Evolutionary conservation across 1,139 yeast genomes (phyloP), one percentile per base, ranked within the genome.

Genomic region (Blastobotrys serpentis): DNA sequence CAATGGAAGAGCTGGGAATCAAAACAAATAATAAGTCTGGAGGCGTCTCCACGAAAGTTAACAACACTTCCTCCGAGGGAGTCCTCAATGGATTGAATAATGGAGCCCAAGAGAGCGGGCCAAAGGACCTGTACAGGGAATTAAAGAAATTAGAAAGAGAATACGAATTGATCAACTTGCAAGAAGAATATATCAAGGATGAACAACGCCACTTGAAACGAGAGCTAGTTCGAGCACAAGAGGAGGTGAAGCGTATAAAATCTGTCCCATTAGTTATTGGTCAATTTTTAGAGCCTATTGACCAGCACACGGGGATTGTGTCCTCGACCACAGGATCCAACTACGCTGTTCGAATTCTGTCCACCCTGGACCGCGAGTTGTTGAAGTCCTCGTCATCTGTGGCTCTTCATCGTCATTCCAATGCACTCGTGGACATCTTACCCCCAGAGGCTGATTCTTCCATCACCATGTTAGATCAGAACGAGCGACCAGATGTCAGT

Each of bases 401-500:
- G 42, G 98, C 98, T 1, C 77, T 94, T 60, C 98, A 94, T 68
- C 95, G 98, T 66, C 98, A 94, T 71, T 90, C 98, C 11, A 94
- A 92, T 67, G 97, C 98, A 2, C 76, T 94, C 59, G 98, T 94
- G 46, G 98, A 92, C 67, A 92, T 94, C 51, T 74, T 94, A 63
- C 98, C 98, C 23, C 98, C 98, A 29, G 98, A 94, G 75, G 98
- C 98, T 0, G 99, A 94, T 65, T 89, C 98, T 1, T 84, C 95
- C 40, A 92, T 94, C 57, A 84, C 98, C 34, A 89, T 94, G 67
- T 86, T 94, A 62, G 94, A 96, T 37, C 95, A 90, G 39, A 87
- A 88, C 62, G 95, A 94, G 69, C 86, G 86, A 63, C 96, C 96
- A 22, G 72, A 73, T 53, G 90, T 86, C 38, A 79, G 89, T 4